Evolutionary conservation across 352 stramenopile genomes (phyloP), one percentile per base, ranked within the genome.

Genomic region (Phytophthora crassamura): DNA sequence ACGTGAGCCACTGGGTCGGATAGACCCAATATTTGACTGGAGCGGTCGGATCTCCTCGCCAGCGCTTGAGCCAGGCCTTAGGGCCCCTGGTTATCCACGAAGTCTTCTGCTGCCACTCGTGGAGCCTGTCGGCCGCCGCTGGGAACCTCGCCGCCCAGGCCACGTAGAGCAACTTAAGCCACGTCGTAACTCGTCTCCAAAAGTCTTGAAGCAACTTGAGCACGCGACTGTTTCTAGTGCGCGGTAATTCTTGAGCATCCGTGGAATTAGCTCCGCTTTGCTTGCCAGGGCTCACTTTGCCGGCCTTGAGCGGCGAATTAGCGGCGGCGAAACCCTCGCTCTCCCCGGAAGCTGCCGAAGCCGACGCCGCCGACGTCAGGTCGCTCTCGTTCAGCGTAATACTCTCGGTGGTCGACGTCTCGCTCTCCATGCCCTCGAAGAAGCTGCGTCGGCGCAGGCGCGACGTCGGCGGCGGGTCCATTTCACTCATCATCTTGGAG

Each of bases 361-460:
- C 32, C 15, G 51, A 60, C 33, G 64, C 32, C 10, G 61, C 55
- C 0, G 69, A 52, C 28, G 66, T 16, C 58, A 81, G 38, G 46
- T 81, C 69, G 46, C 35, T 73, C 51, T 78, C 71, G 38, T 62
- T 68, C 20, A 75, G 49, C 35, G 60, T 25, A 12, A 82, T 64
- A 16, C 53, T 74, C 22, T 82, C 74, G 35, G 69, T 61, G 32
- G 68, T 64, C 28, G 74, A 66, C 0, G 63, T 25, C 1, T 84
- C 80, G 11, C 61, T 55, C 35, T 91, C 82, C 47, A 87, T 86
- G 41, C 67, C 74, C 64, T 91, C 82, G 59, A 82, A 88, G 73
- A 89, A 91, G 20, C 80, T 89, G 56, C 82, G 82, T 15, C 82
- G 78, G 35, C 82, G 82, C 54, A 91, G 57, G n/a, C 82, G 78